Percentiles rank a stretch among this genome's conserved stretches.
These are phyloP conservation scores for Grifola frondosa DNA, from an alignment of 1,284 basidiomycete genomes.

Conservation along the genomic window DNA sequence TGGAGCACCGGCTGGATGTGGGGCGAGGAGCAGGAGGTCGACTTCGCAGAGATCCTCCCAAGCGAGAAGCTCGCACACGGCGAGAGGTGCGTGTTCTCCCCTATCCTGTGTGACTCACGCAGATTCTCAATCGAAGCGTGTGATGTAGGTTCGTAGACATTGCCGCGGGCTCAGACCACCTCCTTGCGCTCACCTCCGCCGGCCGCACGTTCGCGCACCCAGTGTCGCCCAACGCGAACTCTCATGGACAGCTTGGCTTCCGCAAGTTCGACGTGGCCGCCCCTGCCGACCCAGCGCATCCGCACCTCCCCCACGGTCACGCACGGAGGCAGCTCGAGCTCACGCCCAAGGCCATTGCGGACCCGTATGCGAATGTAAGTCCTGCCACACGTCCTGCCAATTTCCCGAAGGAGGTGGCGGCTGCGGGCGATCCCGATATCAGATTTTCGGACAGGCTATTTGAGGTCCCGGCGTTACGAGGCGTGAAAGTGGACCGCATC, in stretches of 20 bases:
- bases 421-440: slow-evolving; percentile 47
- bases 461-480: slow-evolving; percentile 78
- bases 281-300: slow-evolving; percentile 34
- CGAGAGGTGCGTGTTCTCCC: slow-evolving; percentile 47
- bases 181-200: slow-evolving; percentile 81
- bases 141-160: slow-evolving; percentile 80
- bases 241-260: slow-evolving; percentile 83
- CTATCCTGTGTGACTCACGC: no score
- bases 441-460: slow-evolving; percentile 75
- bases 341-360: slow-evolving; percentile 53
- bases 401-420: slow-evolving; percentile 15
- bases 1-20: slow-evolving; percentile 56
- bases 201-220: slow-evolving; percentile 85
- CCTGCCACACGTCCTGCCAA: slow-evolving; percentile 28
- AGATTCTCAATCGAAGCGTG: no score
- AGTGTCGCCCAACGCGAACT: slow-evolving; percentile 76
- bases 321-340: slow-evolving; percentile 36
- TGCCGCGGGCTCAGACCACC: slow-evolving; percentile 75
- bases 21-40: slow-evolving; percentile 51
- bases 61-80: slow-evolving; percentile 47
- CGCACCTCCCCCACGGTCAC: slow-evolving; percentile 31
- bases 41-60: slow-evolving; percentile 52
- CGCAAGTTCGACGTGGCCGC: slow-evolving; percentile 56
- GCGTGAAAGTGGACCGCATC: slow-evolving; percentile 66
- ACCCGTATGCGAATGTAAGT: slow-evolving; percentile 47